phyloP scores from a whole-genome alignment of 441 rosid genomes.

The Jatropha multifida region DNA sequence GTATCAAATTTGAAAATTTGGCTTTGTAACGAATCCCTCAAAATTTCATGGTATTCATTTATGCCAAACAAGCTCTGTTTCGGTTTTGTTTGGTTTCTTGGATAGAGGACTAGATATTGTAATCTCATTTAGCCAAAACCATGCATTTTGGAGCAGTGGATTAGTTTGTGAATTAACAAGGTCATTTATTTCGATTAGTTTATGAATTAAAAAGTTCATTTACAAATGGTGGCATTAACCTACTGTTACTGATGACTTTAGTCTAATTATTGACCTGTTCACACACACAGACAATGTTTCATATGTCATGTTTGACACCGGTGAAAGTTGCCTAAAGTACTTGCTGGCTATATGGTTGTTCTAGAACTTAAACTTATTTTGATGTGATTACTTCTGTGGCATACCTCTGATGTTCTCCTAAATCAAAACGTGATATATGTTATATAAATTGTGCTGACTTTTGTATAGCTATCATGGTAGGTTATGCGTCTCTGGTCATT shows the following conservation, averaged over 20 bases:
- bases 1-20: too few species aligned
- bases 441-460: conserved; percentile 18
- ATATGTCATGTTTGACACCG: background rate
- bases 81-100: background rate
- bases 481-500: conserved; percentile 90
- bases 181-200: background rate
- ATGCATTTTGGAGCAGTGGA: background rate
- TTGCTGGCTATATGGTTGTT: background rate
- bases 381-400: conserved; percentile 12
- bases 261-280: background rate
- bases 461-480: conserved; percentile 38
- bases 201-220: too few species aligned
- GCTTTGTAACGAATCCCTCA: too few species aligned
- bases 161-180: background rate
- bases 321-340: background rate
- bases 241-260: background rate
- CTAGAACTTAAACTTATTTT: background rate
- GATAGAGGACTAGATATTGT: background rate
- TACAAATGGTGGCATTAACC: background rate
- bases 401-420: background rate
- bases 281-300: background rate
- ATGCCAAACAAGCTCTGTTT: too few species aligned
- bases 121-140: background rate
- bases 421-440: background rate
- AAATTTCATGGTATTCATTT: too few species aligned